Conservation (phyloP, 331 rosid species). For the Stylosanthes scabra region DNA sequence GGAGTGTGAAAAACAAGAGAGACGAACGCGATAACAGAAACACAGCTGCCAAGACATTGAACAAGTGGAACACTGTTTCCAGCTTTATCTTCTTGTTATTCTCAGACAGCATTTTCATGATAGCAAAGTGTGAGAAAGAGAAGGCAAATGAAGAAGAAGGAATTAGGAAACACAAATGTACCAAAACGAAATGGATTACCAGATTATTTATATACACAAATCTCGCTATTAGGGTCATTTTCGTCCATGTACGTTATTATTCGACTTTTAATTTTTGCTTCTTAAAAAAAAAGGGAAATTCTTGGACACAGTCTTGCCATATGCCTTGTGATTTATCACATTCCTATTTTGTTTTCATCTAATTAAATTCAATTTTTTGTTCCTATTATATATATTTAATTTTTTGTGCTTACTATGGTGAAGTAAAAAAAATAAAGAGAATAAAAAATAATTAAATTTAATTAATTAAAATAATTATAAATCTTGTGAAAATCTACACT, state of each 20-base stretch:
- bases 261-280: neutral
- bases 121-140: slow-evolving; percentile 2
- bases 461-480: too few species aligned
- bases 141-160: neutral
- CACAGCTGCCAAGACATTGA: slow-evolving; percentile 42
- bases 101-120: slow-evolving; percentile 27
- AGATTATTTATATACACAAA: neutral
- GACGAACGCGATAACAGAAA: slow-evolving; percentile 42
- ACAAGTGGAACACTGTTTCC: slow-evolving; percentile 30
- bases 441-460: too few species aligned
- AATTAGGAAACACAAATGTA: too few species aligned
- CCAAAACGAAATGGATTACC: neutral
- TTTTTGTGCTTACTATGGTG: too few species aligned
- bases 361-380: too few species aligned
- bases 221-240: neutral
- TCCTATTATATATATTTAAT: too few species aligned
- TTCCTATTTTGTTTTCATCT: neutral
- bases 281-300: neutral
- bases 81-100: slow-evolving; percentile 41
- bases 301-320: neutral
- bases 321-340: neutral
- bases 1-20: slow-evolving; percentile 35
- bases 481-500: too few species aligned
- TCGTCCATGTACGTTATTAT: neutral
- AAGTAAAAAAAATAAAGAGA: too few species aligned